Conservation (phyloP, 495 filamentous ascomycete genomes). For the Aspergillus sclerotioniger region DNA sequence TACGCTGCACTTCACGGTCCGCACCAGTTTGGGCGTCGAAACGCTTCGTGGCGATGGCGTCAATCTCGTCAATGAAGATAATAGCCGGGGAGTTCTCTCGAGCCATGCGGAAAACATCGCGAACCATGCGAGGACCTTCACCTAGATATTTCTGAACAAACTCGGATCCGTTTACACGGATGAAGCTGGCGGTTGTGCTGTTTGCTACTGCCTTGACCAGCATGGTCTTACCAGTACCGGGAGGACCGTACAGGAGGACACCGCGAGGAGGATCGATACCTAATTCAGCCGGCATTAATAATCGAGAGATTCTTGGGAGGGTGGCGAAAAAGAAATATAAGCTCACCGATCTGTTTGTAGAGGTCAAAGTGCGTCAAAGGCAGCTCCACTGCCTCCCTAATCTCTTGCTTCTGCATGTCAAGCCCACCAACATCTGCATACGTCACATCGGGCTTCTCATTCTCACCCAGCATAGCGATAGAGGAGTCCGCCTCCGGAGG, state of each 20-base stretch:
- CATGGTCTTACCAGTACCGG: constrained; percentile 98
- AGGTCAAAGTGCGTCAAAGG: constrained; percentile 96
- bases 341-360: constrained; percentile 86
- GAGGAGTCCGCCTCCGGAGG: constrained; percentile 97
- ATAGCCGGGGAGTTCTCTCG: constrained; percentile 97
- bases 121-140: constrained; percentile 97
- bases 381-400: constrained; percentile 93
- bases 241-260: constrained; percentile 92
- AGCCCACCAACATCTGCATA: constrained; percentile 97
- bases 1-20: constrained; percentile 97
- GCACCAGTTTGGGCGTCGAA: constrained; percentile 98
- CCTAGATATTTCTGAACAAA: constrained; percentile 99
- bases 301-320: neutral
- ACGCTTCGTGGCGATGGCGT: constrained; percentile 97
- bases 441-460: constrained; percentile 97
- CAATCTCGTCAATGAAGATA: constrained; percentile 99
- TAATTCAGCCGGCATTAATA: constrained; percentile 29
- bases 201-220: constrained; percentile 98
- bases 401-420: constrained; percentile 99
- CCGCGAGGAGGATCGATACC: constrained; percentile 97
- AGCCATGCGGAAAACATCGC: constrained; percentile 98
- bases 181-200: constrained; percentile 96
- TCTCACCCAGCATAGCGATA: constrained; percentile 93
- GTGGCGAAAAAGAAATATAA: neutral
- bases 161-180: constrained; percentile 95